These are phyloP conservation scores for Suillus subluteus DNA, from an alignment of 768 basidiomycete species.

Conservation along the genomic window DNA sequence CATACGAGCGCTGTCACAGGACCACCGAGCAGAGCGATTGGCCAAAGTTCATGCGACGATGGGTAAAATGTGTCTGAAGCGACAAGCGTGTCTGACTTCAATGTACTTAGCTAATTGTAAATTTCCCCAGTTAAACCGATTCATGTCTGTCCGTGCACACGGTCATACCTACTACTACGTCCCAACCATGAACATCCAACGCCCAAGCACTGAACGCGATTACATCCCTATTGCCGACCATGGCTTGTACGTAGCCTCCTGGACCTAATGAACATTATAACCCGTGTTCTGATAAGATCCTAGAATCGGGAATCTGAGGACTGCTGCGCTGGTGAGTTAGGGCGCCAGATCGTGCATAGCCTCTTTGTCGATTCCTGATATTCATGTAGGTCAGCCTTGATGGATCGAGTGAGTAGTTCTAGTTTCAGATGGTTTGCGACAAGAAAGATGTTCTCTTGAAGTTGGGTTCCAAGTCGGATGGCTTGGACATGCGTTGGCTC, in stretches of 20 bases:
- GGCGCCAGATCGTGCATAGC: conserved; percentile 2
- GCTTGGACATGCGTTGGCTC: not conserved
- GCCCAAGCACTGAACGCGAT: conserved; percentile 58
- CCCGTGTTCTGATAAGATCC: conserved; percentile 21
- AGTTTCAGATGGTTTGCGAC: not conserved
- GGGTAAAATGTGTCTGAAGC: conserved; percentile 3
- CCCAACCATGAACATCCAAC: conserved; percentile 54
- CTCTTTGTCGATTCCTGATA: not conserved
- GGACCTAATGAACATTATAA: not conserved
- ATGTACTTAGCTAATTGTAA: not conserved
- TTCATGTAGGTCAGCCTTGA: conserved; percentile 67
- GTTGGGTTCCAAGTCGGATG: not conserved
- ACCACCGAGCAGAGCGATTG: not conserved
- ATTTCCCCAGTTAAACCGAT: too few species aligned
- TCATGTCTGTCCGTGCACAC: not conserved
- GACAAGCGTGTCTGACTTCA: not conserved
- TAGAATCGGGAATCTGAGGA: conserved; percentile 84
- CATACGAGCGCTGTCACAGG: not conserved
- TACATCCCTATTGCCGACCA: conserved; percentile 82
- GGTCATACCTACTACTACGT: not conserved
- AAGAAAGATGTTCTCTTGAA: not conserved
- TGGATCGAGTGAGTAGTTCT: conserved; percentile 63
- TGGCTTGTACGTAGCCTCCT: conserved; percentile 58
- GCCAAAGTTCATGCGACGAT: not conserved
- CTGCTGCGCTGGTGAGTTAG: conserved; percentile 67